Evolutionary conservation across 345 rosid genomes (phyloP).

Genomic region (Linum usitatissimum): DNA sequence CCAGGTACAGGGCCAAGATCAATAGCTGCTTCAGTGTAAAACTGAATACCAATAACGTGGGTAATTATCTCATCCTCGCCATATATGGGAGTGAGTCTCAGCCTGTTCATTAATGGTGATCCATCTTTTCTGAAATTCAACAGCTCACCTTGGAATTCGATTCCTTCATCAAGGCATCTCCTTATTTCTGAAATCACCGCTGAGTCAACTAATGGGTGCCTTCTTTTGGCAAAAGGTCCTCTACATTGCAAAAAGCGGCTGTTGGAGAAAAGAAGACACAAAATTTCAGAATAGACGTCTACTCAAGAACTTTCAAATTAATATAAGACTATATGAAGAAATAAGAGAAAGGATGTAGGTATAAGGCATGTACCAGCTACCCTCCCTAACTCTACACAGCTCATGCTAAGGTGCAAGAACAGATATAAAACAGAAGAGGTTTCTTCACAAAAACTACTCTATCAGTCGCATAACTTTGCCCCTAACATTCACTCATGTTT

Average conservation of each 20-base stretch:
- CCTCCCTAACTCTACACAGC: not conserved
- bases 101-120: slow-evolving; percentile 60
- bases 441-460: no score
- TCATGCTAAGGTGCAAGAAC: not conserved
- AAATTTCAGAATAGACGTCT: slow-evolving; percentile 14
- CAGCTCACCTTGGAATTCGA: slow-evolving; percentile 77
- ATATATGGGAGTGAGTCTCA: slow-evolving; percentile 71
- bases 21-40: slow-evolving; percentile 58
- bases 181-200: slow-evolving; percentile 63
- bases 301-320: no score
- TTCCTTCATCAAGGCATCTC: slow-evolving; percentile 68
- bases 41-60: slow-evolving; percentile 80
- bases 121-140: slow-evolving; percentile 87
- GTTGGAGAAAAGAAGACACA: slow-evolving; percentile 16
- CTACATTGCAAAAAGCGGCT: slow-evolving; percentile 86
- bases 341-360: not conserved
- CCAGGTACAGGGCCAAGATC: slow-evolving; percentile 66
- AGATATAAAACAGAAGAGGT: no score
- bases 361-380: not conserved
- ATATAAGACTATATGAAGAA: no score
- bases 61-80: slow-evolving; percentile 70
- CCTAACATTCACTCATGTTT: no score
- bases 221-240: slow-evolving; percentile 88
- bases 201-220: slow-evolving; percentile 79
- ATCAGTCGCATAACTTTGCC: no score